A percentile compares a stretch with the other conserved stretches of the same genome.
phyloP scores from a whole-genome alignment of 2,329 filamentous ascomycete genomes.

The Onygenales sp. region DNA sequence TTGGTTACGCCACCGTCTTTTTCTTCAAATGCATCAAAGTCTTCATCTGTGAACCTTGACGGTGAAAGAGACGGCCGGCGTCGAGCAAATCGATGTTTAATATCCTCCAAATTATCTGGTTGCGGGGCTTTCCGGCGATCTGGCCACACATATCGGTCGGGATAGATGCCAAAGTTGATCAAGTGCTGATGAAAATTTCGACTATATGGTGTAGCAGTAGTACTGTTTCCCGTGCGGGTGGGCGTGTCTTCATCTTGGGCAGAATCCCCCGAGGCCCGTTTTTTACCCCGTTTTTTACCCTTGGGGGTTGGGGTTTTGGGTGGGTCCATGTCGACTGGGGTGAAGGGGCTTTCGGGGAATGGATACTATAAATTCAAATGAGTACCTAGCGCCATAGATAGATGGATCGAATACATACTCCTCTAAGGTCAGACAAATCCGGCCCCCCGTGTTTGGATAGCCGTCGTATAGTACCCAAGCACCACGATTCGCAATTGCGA shows the following conservation, averaged over 20 bases:
- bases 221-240: background rate
- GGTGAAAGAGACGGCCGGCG: conserved; percentile 28
- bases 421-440: conserved; percentile 9
- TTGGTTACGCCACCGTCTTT: conserved; percentile 20
- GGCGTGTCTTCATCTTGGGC: background rate
- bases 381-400: background rate
- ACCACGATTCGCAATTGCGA: background rate
- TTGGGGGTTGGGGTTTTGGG: background rate
- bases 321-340: conserved; percentile 1
- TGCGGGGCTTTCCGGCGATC: conserved; percentile 15
- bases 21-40: conserved; percentile 21
- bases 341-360: background rate
- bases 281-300: background rate
- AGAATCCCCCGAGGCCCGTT: conserved; percentile 1
- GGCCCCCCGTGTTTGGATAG: conserved; percentile 7
- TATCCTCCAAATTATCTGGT: conserved; percentile 24
- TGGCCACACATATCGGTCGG: conserved; percentile 15
- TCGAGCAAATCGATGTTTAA: conserved; percentile 18
- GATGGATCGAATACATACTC: conserved; percentile 6
- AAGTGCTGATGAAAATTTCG: no score
- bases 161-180: background rate
- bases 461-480: conserved; percentile 2
- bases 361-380: background rate
- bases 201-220: no score
- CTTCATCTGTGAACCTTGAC: conserved; percentile 23